Conservation (phyloP, 2,329 filamentous ascomycete genomes). For the Alternaria incomplexa region DNA sequence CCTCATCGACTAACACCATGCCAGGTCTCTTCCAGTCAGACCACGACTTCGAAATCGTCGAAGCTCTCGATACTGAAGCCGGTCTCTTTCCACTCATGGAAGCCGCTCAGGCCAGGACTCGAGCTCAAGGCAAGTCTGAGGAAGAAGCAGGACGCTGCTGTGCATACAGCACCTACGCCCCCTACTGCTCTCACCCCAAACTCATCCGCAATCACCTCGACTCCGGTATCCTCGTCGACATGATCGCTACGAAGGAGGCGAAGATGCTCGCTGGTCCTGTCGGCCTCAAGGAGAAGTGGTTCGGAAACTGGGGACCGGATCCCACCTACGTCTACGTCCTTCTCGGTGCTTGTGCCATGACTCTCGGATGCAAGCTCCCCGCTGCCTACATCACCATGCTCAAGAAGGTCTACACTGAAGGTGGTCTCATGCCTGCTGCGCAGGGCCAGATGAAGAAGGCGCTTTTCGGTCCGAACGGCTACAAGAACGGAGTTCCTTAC, state of each 20-base stretch:
- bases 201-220: slow-evolving; percentile 27
- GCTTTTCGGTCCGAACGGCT: slow-evolving; percentile 23
- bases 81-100: slow-evolving; percentile 19
- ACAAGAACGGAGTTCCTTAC: slow-evolving; percentile 22
- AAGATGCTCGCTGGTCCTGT: slow-evolving; percentile 13
- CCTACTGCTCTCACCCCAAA: slow-evolving; percentile 14
- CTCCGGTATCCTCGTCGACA: slow-evolving; percentile 14
- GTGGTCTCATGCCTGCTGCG: slow-evolving; percentile 18
- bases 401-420: slow-evolving; percentile 25
- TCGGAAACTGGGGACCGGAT: slow-evolving; percentile 8
- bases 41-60: slow-evolving; percentile 24
- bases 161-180: slow-evolving; percentile 13
- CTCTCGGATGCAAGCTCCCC: slow-evolving; percentile 21
- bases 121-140: slow-evolving; percentile 17
- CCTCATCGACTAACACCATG: neutral
- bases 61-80: slow-evolving; percentile 16
- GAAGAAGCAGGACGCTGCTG: slow-evolving; percentile 7
- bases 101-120: slow-evolving; percentile 9
- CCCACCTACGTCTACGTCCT: slow-evolving; percentile 26
- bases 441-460: slow-evolving; percentile 26
- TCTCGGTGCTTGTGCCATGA: slow-evolving; percentile 28
- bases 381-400: slow-evolving; percentile 17
- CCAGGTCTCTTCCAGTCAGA: slow-evolving; percentile 31
- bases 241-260: slow-evolving; percentile 17
- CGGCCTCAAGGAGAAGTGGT: neutral